phyloP scores from a whole-genome alignment of 2,329 filamentous ascomycete genomes.

The Setomelanomma holmii region DNA sequence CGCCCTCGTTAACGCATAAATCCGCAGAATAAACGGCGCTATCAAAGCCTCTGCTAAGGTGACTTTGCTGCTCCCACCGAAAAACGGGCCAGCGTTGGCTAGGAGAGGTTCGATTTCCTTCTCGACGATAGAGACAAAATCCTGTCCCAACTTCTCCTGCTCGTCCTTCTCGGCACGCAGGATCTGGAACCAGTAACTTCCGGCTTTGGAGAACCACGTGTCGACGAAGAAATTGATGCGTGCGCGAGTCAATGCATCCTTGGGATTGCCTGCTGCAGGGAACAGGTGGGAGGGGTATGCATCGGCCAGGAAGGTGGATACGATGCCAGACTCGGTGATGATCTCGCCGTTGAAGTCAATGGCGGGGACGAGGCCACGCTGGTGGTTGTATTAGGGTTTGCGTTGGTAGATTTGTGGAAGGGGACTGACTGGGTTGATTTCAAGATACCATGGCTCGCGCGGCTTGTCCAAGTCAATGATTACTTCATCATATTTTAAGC shows the following conservation, averaged over 20 bases:
- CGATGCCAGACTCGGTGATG: conserved; percentile 75
- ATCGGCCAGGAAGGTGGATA: conserved; percentile 76
- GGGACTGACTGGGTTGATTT: conserved; percentile 70
- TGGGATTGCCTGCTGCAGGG: conserved; percentile 61
- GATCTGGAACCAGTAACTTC: conserved; percentile 55
- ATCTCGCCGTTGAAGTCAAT: conserved; percentile 69
- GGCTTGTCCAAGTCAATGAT: conserved; percentile 74
- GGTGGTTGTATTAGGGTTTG: conserved; percentile 1
- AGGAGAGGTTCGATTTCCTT: conserved; percentile 80
- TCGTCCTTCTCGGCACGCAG: conserved; percentile 59
- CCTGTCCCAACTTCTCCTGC: conserved; percentile 56
- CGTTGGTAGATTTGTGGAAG: not conserved
- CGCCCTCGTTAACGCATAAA: conserved; percentile 63
- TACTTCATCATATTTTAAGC: conserved; percentile 71
- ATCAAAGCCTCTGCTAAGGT: conserved; percentile 76
- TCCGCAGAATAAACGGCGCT: conserved; percentile 71
- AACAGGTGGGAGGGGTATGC: conserved; percentile 71
- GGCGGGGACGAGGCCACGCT: conserved; percentile 76
- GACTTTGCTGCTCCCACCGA: conserved; percentile 57
- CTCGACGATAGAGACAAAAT: conserved; percentile 62
- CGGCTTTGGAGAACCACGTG: conserved; percentile 69
- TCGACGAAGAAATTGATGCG: conserved; percentile 76
- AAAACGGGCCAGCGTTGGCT: conserved; percentile 53
- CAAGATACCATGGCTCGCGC: conserved; percentile 75
- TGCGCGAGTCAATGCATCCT: conserved; percentile 68